Evolutionary conservation across 2,329 filamentous ascomycete genomes (phyloP), one percentile per base, ranked within the genome.

Genomic region (Penicillium glabrum): DNA sequence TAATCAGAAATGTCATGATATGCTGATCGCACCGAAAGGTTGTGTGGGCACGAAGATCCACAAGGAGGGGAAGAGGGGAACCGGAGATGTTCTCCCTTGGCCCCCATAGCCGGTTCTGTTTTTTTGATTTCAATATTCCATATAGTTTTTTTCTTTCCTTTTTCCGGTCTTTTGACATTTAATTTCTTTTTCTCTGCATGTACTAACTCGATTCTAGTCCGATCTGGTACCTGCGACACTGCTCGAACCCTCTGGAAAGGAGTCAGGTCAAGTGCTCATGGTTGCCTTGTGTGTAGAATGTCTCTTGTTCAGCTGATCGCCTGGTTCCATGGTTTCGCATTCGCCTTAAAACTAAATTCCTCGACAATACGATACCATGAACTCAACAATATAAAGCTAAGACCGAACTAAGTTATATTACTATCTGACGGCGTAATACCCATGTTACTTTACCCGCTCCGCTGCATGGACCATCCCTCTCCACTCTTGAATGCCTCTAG

Each of bases 401-500:
- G 31, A 33, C 43, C 23, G 16, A 26, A 24, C 43, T 23, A 26
- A 47, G 35, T n/a, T 50, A 50, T 31, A 41, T 50, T 35, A 29
- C 49, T 26, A 21, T 49, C 49, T 53, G 35, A 55, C 48, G 19
- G 29, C 37, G 45, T 51, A 48, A 52, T 51, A 53, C 52, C 53
- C 61, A 61, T 61, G 54, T 29, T 59, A 61, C 58, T 57, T 60
- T 54, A 59, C 47, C 27, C 52, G 26, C 61, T 65, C 57, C 59
- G 63, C 68, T 51, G 69, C 70, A 72, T 73, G 68, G 69, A 54
- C 70, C 71, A 71, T 70, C 63, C 67, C 56, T 69, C 68, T 67
- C 67, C 65, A 67, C 70, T 53, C 56, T 57, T 50, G 56, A 59
- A 61, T 61, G 65, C 60, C 60, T 61, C 72, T 75, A 75, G 73